phyloP scores from a whole-genome alignment of 1,284 basidiomycete genomes.

The Crucibulum parvulum region DNA sequence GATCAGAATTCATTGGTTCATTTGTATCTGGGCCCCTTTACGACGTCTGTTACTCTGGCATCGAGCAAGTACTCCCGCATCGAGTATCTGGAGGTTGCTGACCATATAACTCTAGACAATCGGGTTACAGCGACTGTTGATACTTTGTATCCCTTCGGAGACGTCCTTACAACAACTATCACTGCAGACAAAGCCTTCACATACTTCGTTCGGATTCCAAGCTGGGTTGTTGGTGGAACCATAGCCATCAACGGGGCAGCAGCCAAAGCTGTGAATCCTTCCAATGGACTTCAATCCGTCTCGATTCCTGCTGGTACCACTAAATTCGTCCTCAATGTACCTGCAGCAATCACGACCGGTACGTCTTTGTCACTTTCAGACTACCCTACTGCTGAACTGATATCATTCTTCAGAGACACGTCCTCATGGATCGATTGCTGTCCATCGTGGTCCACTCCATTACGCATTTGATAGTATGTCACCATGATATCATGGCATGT shows the following conservation, averaged over 20 bases:
- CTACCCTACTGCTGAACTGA: not conserved
- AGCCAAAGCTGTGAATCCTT: constrained; percentile 43
- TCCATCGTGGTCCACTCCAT: constrained; percentile 62
- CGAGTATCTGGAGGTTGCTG: not conserved
- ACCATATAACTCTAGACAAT: constrained; percentile 39
- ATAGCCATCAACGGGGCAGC: constrained; percentile 52
- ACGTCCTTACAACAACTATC: constrained; percentile 56
- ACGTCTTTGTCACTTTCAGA: not conserved
- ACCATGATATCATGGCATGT: not conserved
- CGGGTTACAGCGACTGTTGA: constrained; percentile 54
- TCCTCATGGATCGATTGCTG: constrained; percentile 58
- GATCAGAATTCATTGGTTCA: constrained; percentile 58
- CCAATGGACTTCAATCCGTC: constrained; percentile 56
- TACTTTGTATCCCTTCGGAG: constrained; percentile 65
- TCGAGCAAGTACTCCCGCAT: constrained; percentile 29
- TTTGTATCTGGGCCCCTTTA: constrained; percentile 63
- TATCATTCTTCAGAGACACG: constrained; percentile 45
- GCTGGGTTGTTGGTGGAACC: constrained; percentile 58
- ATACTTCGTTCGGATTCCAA: constrained; percentile 62
- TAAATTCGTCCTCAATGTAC: constrained; percentile 51
- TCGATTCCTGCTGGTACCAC: constrained; percentile 51
- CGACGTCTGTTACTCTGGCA: constrained; percentile 49
- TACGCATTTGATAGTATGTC: constrained; percentile 60
- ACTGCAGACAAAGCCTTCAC: constrained; percentile 55
- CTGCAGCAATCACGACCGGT: constrained; percentile 57